Evolutionary conservation across 768 basidiomycete species (phyloP), one percentile per base, ranked within the genome.

Genomic region (Boletus sp.): DNA sequence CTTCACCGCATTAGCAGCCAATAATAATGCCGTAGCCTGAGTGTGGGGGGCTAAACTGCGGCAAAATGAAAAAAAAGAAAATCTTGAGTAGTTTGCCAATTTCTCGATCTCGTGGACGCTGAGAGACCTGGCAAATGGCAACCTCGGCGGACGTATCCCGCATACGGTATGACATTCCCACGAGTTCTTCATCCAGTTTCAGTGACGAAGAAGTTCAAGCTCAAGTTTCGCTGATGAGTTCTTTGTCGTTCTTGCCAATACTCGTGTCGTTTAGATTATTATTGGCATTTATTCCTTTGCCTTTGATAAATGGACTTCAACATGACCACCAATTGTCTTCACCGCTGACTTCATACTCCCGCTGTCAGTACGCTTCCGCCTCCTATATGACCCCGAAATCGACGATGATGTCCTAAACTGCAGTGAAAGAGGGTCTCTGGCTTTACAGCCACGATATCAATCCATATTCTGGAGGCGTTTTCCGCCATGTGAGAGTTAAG

Each of bases 381-480:
- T 36, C 17, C 32, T 17, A 18, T 50, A 18, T 52, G 14, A 14
- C 45, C 24, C 10, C 18, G 9, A 44, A 20, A 10, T 42, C 55
- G 36, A 41, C 24, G 3, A 50, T 40, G 46, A 65, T 55, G 17
- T 61, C 51, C 62, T 56, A 58, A 54, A 44, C 20, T 15, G 50
- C 59, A 98, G 96, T 98, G 56, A 84, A 86, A 67, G 96, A 98
- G 73, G 95, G 94, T 17, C 79, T 96, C 5, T 93, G 87, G 73
- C 80, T 98, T 15, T 87, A 86, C 59, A 76, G 80, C 41, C 77
- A 89, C 73, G 85, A 83, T n/a, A 75, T 92, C 24, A 84, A 94
- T 68, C 94, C 94, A 32, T 98, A 97, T 63, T 81, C 87, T 55
- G 94, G 93, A 40, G 90, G 92, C 6, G 75, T 85, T 10, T 92